phyloP scores from a whole-genome alignment of 495 filamentous ascomycete species.

The Parachaetomium inaequale region DNA sequence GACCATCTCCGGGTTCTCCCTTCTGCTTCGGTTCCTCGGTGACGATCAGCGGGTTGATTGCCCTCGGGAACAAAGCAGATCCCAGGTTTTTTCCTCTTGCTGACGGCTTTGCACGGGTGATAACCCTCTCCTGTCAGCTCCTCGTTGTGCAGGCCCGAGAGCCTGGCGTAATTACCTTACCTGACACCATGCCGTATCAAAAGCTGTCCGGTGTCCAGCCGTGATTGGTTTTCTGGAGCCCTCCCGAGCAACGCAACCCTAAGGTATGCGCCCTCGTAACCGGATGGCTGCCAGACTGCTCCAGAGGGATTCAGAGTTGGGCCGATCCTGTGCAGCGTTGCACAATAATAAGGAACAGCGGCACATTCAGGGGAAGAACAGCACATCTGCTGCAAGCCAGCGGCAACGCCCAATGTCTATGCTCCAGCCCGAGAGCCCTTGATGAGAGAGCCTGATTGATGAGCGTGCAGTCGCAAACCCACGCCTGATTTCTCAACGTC shows the following conservation, averaged over 20 bases:
- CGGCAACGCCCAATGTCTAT: background rate
- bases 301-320: background rate
- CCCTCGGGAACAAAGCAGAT: background rate
- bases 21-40: background rate
- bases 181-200: background rate
- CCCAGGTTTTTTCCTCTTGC: constrained; percentile 1
- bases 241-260: background rate
- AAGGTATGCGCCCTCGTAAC: background rate
- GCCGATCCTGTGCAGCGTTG: background rate
- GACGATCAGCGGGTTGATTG: constrained; percentile 8
- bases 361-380: background rate
- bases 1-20: background rate
- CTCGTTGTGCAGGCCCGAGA: background rate
- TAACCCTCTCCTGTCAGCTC: background rate
- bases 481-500: background rate
- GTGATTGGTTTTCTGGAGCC: background rate
- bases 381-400: background rate
- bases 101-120: background rate
- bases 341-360: background rate
- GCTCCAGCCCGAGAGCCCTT: too few species aligned
- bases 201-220: background rate
- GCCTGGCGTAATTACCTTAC: background rate
- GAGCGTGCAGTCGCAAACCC: background rate
- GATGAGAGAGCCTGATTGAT: too few species aligned
- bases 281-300: background rate